Conservation (phyloP, 2,329 filamentous ascomycete genomes). For the Beauveria bassiana region DNA sequence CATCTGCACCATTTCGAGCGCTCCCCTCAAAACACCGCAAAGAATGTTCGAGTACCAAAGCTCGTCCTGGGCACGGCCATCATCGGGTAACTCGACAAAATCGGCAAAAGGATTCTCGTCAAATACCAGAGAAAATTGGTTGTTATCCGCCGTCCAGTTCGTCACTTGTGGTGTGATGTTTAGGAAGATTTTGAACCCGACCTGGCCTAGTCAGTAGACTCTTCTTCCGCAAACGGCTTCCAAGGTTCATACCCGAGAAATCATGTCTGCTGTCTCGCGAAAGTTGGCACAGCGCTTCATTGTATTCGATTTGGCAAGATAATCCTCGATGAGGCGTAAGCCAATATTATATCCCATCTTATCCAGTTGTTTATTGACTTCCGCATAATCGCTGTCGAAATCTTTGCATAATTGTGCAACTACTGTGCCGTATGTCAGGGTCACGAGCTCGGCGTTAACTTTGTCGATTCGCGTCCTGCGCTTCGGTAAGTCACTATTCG, state of each 20-base stretch:
- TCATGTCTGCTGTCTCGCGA: constrained; percentile 92
- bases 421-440: constrained; percentile 94
- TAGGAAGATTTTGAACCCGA: constrained; percentile 98
- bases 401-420: constrained; percentile 95
- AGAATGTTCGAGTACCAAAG: constrained; percentile 98
- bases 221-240: neutral
- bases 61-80: constrained; percentile 91
- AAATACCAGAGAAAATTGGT: constrained; percentile 92
- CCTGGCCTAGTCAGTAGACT: constrained; percentile 39
- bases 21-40: constrained; percentile 83
- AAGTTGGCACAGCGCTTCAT: constrained; percentile 88
- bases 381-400: constrained; percentile 85
- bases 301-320: constrained; percentile 88
- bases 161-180: constrained; percentile 91
- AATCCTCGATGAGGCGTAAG: constrained; percentile 91
- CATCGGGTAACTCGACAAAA: constrained; percentile 94
- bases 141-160: constrained; percentile 94
- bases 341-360: constrained; percentile 99
- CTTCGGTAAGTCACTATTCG: constrained; percentile 21
- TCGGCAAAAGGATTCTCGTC: constrained; percentile 96
- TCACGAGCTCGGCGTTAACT: constrained; percentile 95
- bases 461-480: constrained; percentile 87
- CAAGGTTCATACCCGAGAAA: constrained; percentile 60
- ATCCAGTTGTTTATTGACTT: constrained; percentile 96
- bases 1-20: constrained; percentile 99